phyloP scores from a whole-genome alignment of 2,329 filamentous ascomycete genomes.

The Hawksworthiomyces lignivorus region DNA sequence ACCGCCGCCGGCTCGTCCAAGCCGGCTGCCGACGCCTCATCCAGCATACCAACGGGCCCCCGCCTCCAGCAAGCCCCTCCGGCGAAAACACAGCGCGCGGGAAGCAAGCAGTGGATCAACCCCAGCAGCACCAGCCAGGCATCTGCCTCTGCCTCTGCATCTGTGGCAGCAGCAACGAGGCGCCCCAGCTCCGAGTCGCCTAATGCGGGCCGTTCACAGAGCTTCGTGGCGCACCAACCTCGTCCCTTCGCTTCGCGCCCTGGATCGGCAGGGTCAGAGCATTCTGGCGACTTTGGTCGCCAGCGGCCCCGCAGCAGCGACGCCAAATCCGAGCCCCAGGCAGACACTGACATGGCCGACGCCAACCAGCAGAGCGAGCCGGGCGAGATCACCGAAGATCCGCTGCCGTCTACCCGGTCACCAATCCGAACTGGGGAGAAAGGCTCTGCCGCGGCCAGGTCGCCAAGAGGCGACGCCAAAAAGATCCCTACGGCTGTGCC shows the following conservation, averaged over 20 bases:
- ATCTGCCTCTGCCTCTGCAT: conserved; percentile 33
- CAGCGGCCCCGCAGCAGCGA: conserved; percentile 47
- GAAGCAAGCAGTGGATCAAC: conserved; percentile 55
- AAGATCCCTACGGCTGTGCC: too few relatives aligned
- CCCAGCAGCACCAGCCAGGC: conserved; percentile 35
- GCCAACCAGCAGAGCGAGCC: conserved; percentile 36
- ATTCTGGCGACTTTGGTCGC: conserved; percentile 35
- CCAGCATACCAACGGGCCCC: conserved; percentile 44
- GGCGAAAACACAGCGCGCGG: conserved; percentile 31
- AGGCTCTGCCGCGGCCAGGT: too few relatives aligned
- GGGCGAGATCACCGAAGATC: conserved; percentile 36
- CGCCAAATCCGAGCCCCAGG: conserved; percentile 36
- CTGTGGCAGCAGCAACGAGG: too few relatives aligned
- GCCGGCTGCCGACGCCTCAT: conserved; percentile 24
- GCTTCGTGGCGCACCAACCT: conserved; percentile 35
- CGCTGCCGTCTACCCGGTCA: neutral
- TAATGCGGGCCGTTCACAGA: conserved; percentile 42
- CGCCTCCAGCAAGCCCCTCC: conserved; percentile 40
- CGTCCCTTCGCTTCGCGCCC: conserved; percentile 25
- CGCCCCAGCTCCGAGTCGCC: conserved; percentile 38
- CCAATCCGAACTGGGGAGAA: too few relatives aligned
- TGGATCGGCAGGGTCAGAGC: conserved; percentile 30
- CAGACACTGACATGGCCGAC: conserved; percentile 25
- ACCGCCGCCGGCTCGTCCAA: conserved; percentile 24
- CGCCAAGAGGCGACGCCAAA: too few relatives aligned